Evolutionary conservation across 1,284 basidiomycete genomes (phyloP).

Genomic region (Ganoderma lucidum): DNA sequence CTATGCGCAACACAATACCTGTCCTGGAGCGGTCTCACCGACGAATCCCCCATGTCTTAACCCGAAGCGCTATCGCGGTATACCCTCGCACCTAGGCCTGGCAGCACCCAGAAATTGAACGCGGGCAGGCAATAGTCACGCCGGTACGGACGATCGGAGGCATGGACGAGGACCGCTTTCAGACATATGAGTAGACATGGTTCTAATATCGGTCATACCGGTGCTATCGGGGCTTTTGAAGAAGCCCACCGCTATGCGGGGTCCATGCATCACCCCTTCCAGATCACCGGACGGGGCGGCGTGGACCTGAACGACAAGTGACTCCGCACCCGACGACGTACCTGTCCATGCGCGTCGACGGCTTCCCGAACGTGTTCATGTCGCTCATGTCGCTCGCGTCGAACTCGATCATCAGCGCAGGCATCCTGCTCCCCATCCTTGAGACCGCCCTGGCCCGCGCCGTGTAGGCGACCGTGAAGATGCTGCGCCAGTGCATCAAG

Average conservation of each 20-base stretch:
- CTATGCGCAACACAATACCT: too few relatives aligned
- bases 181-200: background rate
- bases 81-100: too few relatives aligned
- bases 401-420: constrained; percentile 59
- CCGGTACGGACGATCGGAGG: background rate
- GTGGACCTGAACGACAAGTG: constrained; percentile 55
- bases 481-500: constrained; percentile 66
- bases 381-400: constrained; percentile 54
- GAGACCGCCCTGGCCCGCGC: constrained; percentile 56
- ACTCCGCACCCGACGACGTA: constrained; percentile 63
- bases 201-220: background rate
- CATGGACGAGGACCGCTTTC: background rate
- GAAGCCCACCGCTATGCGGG: background rate
- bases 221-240: background rate
- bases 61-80: background rate
- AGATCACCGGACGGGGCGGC: too few relatives aligned
- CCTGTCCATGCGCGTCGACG: constrained; percentile 60
- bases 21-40: too few relatives aligned
- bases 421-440: constrained; percentile 59
- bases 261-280: too few relatives aligned
- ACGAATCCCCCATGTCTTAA: too few relatives aligned
- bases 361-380: constrained; percentile 70
- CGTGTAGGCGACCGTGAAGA: too few relatives aligned
- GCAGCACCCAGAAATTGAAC: background rate
- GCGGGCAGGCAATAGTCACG: background rate